phyloP scores from a whole-genome alignment of 805 yeast species.

The Dipodascus albidus region DNA sequence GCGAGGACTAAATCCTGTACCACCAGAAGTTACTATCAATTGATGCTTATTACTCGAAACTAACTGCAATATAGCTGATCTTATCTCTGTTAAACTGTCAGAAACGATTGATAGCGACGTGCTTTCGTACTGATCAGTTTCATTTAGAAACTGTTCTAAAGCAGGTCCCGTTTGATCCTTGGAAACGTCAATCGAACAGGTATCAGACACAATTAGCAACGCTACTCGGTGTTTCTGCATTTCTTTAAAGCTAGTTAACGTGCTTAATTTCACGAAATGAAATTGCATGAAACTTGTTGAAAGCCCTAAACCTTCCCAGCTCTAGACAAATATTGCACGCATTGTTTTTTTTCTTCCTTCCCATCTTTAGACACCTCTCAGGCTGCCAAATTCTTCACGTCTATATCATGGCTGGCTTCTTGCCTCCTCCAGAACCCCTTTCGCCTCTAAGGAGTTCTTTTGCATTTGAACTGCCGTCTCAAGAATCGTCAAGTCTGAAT shows the following conservation, averaged over 20 bases:
- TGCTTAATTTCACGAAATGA: background rate
- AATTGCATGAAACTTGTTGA: background rate
- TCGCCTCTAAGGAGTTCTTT: slow-evolving; percentile 19
- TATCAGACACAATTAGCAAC: slow-evolving; percentile 32
- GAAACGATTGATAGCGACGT: slow-evolving; percentile 22
- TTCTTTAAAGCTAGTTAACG: background rate
- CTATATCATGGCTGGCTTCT: slow-evolving; percentile 8
- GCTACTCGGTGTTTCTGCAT: slow-evolving; percentile 19
- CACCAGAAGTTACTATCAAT: slow-evolving; percentile 38
- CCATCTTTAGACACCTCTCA: background rate
- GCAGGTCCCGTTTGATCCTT: slow-evolving; percentile 27
- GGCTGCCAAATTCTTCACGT: background rate
- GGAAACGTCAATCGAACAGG: slow-evolving; percentile 25
- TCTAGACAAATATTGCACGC: background rate
- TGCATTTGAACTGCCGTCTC: slow-evolving; percentile 7
- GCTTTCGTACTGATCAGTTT: slow-evolving; percentile 10
- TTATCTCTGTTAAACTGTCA: slow-evolving; percentile 27
- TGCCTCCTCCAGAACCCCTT: slow-evolving; percentile 20
- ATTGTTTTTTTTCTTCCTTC: background rate
- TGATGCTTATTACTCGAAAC: slow-evolving; percentile 12
- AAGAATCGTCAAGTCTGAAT: slow-evolving; percentile 4
- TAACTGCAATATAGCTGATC: slow-evolving; percentile 22
- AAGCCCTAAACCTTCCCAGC: background rate
- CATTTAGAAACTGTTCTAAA: slow-evolving; percentile 11
- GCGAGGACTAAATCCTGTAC: slow-evolving; percentile 37